Percentiles rank a stretch among this genome's conserved stretches.
phyloP scores from a whole-genome alignment of 495 filamentous ascomycete species.

The Extremus antarcticus region DNA sequence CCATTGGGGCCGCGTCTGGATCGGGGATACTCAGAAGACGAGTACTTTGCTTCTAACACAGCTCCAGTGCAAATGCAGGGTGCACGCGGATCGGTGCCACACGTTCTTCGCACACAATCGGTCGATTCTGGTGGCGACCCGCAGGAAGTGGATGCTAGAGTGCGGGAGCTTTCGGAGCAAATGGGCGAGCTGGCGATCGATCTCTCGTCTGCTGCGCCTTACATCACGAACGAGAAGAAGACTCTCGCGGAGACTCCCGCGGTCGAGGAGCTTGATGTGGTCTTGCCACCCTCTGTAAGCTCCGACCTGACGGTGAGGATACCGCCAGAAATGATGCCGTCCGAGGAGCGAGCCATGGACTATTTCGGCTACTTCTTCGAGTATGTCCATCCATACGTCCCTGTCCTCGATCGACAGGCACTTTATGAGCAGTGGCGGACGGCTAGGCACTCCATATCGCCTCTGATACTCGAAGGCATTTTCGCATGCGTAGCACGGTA shows the following conservation, averaged over 20 bases:
- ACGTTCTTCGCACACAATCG: slow-evolving; percentile 7
- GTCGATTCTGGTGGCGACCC: slow-evolving; percentile 13
- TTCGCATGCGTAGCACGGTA: slow-evolving; percentile 84
- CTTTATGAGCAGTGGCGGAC: slow-evolving; percentile 91
- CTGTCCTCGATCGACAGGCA: slow-evolving; percentile 71
- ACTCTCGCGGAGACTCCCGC: slow-evolving; percentile 58
- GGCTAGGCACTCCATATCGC: slow-evolving; percentile 76
- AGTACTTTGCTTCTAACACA: not conserved
- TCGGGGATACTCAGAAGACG: not conserved
- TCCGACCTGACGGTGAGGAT: slow-evolving; percentile 73
- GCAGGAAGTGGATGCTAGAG: slow-evolving; percentile 16
- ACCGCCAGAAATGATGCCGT: slow-evolving; percentile 87
- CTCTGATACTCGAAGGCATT: slow-evolving; percentile 85
- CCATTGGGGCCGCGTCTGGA: slow-evolving; percentile 1
- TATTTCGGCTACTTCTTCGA: slow-evolving; percentile 91
- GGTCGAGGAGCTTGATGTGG: slow-evolving; percentile 56
- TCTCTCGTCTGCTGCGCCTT: slow-evolving; percentile 76
- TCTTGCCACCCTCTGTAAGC: slow-evolving; percentile 53
- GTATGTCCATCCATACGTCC: slow-evolving; percentile 92
- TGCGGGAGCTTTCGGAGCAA: slow-evolving; percentile 52
- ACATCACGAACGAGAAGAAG: slow-evolving; percentile 68
- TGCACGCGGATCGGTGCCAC: not conserved
- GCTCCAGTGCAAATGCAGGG: not conserved
- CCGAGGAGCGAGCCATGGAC: slow-evolving; percentile 67
- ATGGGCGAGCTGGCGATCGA: slow-evolving; percentile 81